These are phyloP conservation scores for Conticribra weissflogii DNA, from an alignment of 108 stramenopile genomes.

Conservation along the genomic window DNA sequence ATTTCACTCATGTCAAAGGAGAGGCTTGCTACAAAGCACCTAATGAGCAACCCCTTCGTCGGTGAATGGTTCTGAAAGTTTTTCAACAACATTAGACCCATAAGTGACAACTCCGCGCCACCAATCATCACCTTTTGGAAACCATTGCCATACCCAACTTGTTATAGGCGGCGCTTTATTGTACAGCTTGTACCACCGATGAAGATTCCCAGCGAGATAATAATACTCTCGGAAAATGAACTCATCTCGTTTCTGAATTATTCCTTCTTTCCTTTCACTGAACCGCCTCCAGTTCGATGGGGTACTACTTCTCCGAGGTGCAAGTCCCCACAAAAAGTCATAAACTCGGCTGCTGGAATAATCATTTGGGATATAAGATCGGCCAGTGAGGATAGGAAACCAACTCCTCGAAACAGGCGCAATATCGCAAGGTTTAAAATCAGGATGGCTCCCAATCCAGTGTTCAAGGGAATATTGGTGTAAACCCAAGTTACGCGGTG, in stretches of 20 bases:
- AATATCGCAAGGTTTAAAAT: constrained; percentile 43
- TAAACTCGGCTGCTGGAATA: constrained; percentile 43
- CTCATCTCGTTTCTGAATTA: constrained; percentile 11
- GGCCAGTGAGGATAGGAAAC: constrained; percentile 34
- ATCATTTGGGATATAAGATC: constrained; percentile 28
- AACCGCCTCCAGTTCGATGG: constrained; percentile 11
- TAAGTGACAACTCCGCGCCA: constrained; percentile 18
- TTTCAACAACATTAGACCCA: constrained; percentile 31
- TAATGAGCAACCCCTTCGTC: constrained; percentile 49
- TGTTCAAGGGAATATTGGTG: constrained; percentile 46
- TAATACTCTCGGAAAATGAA: constrained; percentile 42
- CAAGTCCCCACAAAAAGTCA: constrained; percentile 41
- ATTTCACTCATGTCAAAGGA: no score
- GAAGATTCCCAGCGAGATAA: constrained; percentile 38
- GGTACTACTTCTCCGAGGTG: constrained; percentile 43
- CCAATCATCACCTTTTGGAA: constrained; percentile 43
- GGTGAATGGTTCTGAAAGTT: constrained; percentile 26
- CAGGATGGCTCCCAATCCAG: constrained; percentile 48
- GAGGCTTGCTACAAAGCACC: no score
- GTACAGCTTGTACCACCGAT: constrained; percentile 37
- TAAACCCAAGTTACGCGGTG: constrained; percentile 41
- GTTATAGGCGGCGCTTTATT: constrained; percentile 26
- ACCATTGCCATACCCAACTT: constrained; percentile 53
- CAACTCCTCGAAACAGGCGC: constrained; percentile 38
- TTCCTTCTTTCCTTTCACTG: constrained; percentile 9